Base-by-base conservation (phyloP, 75 land plant genomes). In the Selaginella tamariscina region DNA sequence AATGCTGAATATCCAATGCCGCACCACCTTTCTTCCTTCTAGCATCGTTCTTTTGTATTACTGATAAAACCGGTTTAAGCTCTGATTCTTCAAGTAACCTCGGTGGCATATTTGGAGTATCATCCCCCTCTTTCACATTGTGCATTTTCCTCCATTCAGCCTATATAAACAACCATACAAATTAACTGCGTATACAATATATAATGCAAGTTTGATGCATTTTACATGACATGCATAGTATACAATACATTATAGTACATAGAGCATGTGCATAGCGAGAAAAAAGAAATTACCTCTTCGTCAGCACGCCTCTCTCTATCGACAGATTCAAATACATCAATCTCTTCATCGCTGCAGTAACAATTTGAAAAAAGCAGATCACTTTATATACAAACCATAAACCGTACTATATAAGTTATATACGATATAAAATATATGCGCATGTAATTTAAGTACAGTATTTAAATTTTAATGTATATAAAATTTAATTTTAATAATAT, bases 261-360 rank as follows among this genome's bases (percentile, higher is more conserved):
- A n/a, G n/a, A n/a, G n/a, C n/a, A n/a, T n/a, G n/a, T n/a, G n/a
- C n/a, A n/a, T 15, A 39, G 49, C 5, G 15, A 15, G 49, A 39
- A 39, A 39, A 39, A 5, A 33, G 29, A 1, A 18, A 66, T 44
- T 22, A 95, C 99, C 88, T 85, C 73, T 69, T 95, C 99, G 62
- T 74, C 77, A 33, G 83, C 81, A 49, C 55, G 82, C 67, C 99
- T 79, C 57, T 69, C 56, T 60, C 77, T 87, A 75, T 95, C 99
- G 67, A 90, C 78, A 39, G 84, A 75, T 77, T 95, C 99, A 74
- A 95, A 95, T 30, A 91, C 70, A 64, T 95, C 99, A 70, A 95
- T 87, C 73, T 95, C 99, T 5, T 79, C 74, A 60, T 82, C 92
- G 81, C 99, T 95, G 89, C 59, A n/a, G n/a, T n/a, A n/a, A n/a